Evolutionary conservation across 129 eudicot species (phyloP), one percentile per base, ranked within the genome.

Genomic region (Flaveria linearis): DNA sequence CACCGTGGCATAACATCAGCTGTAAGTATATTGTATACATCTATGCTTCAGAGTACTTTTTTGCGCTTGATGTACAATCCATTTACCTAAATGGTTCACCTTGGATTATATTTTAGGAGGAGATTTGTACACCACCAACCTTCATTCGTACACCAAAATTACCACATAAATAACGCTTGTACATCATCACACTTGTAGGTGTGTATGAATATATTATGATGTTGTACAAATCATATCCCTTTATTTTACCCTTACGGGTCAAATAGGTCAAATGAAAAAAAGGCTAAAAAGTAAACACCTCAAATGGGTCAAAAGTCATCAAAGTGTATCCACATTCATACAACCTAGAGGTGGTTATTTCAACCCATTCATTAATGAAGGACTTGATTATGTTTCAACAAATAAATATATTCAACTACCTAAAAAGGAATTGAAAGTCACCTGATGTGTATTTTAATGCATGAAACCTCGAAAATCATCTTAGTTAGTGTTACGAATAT

Each of bases 1-100:
- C 85, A 78, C 72, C 90, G 90, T 55, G 90, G 90, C 68, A 61
- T 86, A 69, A 86, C 81, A 63, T 57, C 85, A 51, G 90, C 90
- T 83, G 90, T 86, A 61, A 80, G 90, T 83, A 68, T 41, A 66
- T 50, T 77, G 85, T 83, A 73, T 41, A 71, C 71, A 84, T 67
- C 56, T 76, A 73, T 43, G 64, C 42, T 45, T 61, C 25, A 22
- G 9, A 30, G 3, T 28, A 10, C 23, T 42, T 14, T 51, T 71
- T 80, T 71, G 18, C 41, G 3, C 20, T 63, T 25, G 7, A 56
- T 25, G 60, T 69, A 51, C 33, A 15, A 55, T 39, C 18, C 47
- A 56, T 55, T 42, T 55, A 55, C 41, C 12, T 12, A 66, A 4
- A 52, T 5, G 25, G 55, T 60, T 25, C 17, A 55, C 60, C 1